Conservation (phyloP, 768 basidiomycete species). For the Leccinum incarnatum region DNA sequence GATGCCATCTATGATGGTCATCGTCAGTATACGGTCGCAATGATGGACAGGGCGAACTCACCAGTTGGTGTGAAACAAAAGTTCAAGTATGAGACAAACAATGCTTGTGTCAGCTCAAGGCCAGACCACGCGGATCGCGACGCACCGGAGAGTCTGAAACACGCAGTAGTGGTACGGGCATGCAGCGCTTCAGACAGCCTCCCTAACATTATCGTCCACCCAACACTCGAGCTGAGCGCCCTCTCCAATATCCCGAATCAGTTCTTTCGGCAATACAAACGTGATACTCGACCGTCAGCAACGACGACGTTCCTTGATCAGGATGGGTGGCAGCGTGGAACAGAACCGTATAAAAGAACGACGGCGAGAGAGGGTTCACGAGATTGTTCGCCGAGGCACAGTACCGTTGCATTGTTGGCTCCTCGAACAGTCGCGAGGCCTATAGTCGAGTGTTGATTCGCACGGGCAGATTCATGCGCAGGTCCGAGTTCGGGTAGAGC, state of each 20-base stretch:
- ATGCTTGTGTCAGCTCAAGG: no score
- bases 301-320: conserved; percentile 40
- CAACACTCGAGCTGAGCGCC: conserved; percentile 85
- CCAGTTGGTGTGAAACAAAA: no score
- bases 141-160: no score
- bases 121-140: no score
- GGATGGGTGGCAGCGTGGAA: conserved; percentile 79
- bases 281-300: conserved; percentile 73
- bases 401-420: conserved; percentile 68
- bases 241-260: conserved; percentile 51
- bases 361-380: conserved; percentile 94
- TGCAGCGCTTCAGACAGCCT: conserved; percentile 43
- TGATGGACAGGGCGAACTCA: no score
- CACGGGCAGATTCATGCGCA: conserved; percentile 56
- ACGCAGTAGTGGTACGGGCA: no score
- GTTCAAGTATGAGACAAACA: no score
- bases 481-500: conserved; percentile 17
- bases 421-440: conserved; percentile 60
- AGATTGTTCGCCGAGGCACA: conserved; percentile 96
- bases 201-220: conserved; percentile 93
- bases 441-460: conserved; percentile 67
- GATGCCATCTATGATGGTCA: no score
- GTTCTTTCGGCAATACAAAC: conserved; percentile 82
- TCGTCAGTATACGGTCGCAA: no score
- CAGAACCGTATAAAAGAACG: conserved; percentile 84